phyloP scores from a whole-genome alignment of 352 stramenopile genomes.

The Phytopythium vexans region DNA sequence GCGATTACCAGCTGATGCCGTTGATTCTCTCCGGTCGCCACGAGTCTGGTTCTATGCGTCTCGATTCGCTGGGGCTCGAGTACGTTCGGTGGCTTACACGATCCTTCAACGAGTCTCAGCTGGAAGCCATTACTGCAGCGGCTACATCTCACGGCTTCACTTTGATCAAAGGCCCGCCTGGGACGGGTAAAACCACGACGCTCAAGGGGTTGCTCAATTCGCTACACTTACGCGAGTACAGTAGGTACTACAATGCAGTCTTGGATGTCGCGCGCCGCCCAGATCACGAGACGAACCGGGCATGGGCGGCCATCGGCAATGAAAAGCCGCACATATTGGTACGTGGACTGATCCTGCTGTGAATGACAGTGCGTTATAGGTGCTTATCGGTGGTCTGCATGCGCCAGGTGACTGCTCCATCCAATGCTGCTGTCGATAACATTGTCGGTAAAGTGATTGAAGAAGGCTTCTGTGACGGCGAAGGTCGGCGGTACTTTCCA shows the following conservation, averaged over 20 bases:
- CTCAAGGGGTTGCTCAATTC: conserved; percentile 91
- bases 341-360: conserved; percentile 3
- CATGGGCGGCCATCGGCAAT: conserved; percentile 79
- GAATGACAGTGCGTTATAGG: neutral
- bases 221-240: conserved; percentile 91
- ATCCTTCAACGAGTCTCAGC: conserved; percentile 88
- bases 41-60: conserved; percentile 64
- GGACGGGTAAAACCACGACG: conserved; percentile 92
- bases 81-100: conserved; percentile 80
- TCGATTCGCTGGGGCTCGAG: conserved; percentile 75
- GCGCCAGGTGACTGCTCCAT: conserved; percentile 84
- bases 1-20: conserved; percentile 69
- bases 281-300: conserved; percentile 77
- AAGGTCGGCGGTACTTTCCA: conserved; percentile 92
- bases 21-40: conserved; percentile 75
- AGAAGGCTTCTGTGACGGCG: conserved; percentile 93
- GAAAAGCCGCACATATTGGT: conserved; percentile 93
- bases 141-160: conserved; percentile 89
- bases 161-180: conserved; percentile 88
- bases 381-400: neutral
- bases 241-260: conserved; percentile 89
- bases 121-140: conserved; percentile 85
- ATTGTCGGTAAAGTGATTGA: conserved; percentile 96
- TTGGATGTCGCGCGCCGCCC: conserved; percentile 75
- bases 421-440: conserved; percentile 96